Evolutionary conservation across 352 stramenopile species (phyloP), one percentile per base, ranked within the genome.

Genomic region (Phytophthora chlamydospora): DNA sequence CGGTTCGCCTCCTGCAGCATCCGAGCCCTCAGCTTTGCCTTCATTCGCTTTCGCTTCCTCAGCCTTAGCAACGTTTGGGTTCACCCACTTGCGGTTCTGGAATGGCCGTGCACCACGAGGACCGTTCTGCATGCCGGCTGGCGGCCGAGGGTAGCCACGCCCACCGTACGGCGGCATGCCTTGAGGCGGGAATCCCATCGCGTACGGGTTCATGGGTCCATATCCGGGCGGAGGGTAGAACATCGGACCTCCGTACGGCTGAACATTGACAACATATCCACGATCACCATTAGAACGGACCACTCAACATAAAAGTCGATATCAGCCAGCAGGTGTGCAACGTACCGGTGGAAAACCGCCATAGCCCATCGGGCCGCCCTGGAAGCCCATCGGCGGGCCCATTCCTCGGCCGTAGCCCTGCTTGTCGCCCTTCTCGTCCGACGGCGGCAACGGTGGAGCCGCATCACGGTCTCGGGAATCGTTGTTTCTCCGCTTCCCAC

Each of bases 31-130:
- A 13, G 50, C 40, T 6, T 75, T 67, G 27, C 60, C 55, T 61
- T 72, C 60, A 14, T 62, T 65, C 0, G 39, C 49, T 41, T 76
- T 71, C 11, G 49, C 61, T 57, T 75, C 66, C 43, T 87, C 82
- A 9, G 68, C 41, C 64, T 90, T 91, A 17, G 68, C 76, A 24
- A 80, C 78, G 39, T 89, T 91, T 7, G 86, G 86, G 66, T 95
- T 95, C 8, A 95, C 83, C 86, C 86, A 95, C 54, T 78, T 93
- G 41, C 77, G 75, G 54, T 95, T 93, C 62, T 89, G 80, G 62
- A 91, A 95, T 55, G 76, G 76, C 39, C 79, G 80, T 24, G 80
- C 68, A 17, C 68, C 78, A 21, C 77, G 78, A 16, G 52, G 68
- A 24, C 57, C 73, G 38, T 50, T 68, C 21, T 66, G 65, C 45